Evolutionary conservation across 805 yeast species (phyloP).

Genomic region (Kodamaea kakaduensis): DNA sequence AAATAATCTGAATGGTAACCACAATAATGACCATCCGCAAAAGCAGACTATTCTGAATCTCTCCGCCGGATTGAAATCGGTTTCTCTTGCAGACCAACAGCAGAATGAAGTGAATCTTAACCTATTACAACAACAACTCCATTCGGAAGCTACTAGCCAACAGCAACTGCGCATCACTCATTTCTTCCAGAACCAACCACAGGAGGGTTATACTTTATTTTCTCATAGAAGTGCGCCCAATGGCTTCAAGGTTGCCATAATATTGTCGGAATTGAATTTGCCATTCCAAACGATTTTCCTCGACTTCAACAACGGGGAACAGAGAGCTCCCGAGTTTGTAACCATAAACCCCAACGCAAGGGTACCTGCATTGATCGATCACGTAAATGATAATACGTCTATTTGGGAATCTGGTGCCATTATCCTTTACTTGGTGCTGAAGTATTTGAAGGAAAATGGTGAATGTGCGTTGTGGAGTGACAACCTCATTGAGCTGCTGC

Average conservation of each 20-base stretch:
- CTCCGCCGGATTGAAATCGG: conserved; percentile 45
- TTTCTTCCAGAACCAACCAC: conserved; percentile 73
- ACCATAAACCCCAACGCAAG: conserved; percentile 94
- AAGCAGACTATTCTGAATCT: conserved; percentile 37
- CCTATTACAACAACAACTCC: conserved; percentile 44
- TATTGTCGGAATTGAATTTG: conserved; percentile 76
- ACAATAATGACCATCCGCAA: conserved; percentile 6
- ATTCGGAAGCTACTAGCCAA: conserved; percentile 37
- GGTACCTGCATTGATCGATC: conserved; percentile 92
- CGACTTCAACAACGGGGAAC: conserved; percentile 86
- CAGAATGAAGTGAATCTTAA: conserved; percentile 39
- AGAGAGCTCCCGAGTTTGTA: conserved; percentile 88
- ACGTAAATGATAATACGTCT: conserved; percentile 70
- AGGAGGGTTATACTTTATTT: conserved; percentile 80
- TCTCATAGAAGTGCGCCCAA: conserved; percentile 87
- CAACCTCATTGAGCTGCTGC: conserved; percentile 73
- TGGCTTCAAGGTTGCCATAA: conserved; percentile 93
- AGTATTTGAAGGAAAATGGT: conserved; percentile 58
- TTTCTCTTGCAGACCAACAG: conserved; percentile 39
- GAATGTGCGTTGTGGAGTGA: conserved; percentile 77
- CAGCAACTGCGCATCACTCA: conserved; percentile 57
- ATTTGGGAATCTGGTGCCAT: conserved; percentile 97
- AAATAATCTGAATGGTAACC: conserved; percentile 7
- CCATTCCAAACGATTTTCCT: conserved; percentile 77
- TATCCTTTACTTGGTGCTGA: conserved; percentile 73